Percentiles rank a stretch among this genome's conserved stretches.
These are phyloP conservation scores for Cercospora canescens DNA, from an alignment of 2,329 filamentous ascomycete genomes.

Conservation along the genomic window DNA sequence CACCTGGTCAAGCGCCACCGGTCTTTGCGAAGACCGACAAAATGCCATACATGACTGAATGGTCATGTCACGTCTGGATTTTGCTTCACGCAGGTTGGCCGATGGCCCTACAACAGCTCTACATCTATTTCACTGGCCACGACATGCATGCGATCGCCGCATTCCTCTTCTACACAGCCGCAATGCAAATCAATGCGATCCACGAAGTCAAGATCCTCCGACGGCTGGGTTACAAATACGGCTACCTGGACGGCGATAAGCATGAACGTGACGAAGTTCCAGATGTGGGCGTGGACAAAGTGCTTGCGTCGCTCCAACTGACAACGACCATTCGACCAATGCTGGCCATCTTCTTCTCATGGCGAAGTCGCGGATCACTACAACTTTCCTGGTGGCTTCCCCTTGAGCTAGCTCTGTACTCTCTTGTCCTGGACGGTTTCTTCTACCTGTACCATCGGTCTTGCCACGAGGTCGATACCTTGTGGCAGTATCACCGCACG, in stretches of 20 bases:
- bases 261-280: slow-evolving; percentile 46
- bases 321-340: slow-evolving; percentile 26
- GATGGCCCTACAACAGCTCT: slow-evolving; percentile 41
- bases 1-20: slow-evolving; percentile 15
- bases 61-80: slow-evolving; percentile 41
- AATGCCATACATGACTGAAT: slow-evolving; percentile 41
- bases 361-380: slow-evolving; percentile 14
- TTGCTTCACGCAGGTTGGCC: slow-evolving; percentile 40
- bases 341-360: slow-evolving; percentile 23
- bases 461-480: slow-evolving; percentile 43
- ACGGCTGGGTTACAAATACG: slow-evolving; percentile 39
- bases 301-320: slow-evolving; percentile 20
- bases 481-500: slow-evolving; percentile 49
- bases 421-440: slow-evolving; percentile 48
- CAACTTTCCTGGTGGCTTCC: slow-evolving; percentile 39
- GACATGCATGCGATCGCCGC: slow-evolving; percentile 35
- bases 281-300: slow-evolving; percentile 34
- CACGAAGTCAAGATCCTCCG: slow-evolving; percentile 42
- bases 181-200: slow-evolving; percentile 44
- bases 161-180: slow-evolving; percentile 40
- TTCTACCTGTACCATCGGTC: slow-evolving; percentile 48
- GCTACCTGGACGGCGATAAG: slow-evolving; percentile 47
- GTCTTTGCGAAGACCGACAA: slow-evolving; percentile 35
- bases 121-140: slow-evolving; percentile 33
- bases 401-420: slow-evolving; percentile 44